These are phyloP conservation scores for Fraxinus angustifolia DNA, from an alignment of 305 asterid species.

Conservation along the genomic window DNA sequence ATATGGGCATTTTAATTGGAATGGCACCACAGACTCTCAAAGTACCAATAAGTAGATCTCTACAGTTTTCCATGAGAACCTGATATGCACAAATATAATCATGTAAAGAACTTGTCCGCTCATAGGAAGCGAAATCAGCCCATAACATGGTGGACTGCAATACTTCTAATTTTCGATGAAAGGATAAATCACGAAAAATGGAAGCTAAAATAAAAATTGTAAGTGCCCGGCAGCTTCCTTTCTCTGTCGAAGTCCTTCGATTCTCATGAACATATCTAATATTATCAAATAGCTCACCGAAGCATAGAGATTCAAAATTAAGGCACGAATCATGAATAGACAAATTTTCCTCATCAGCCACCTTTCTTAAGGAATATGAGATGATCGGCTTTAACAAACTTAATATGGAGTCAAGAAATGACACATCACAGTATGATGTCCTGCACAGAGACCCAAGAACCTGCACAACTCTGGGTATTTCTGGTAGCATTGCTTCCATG, in stretches of 20 bases:
- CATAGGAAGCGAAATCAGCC: constrained; percentile 69
- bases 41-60: constrained; percentile 46
- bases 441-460: constrained; percentile 72
- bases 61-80: constrained; percentile 71
- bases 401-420: constrained; percentile 76
- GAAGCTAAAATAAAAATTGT: constrained; percentile 74
- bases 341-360: constrained; percentile 55
- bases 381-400: constrained; percentile 75
- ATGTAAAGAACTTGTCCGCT: constrained; percentile 52
- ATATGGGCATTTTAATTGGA: constrained; percentile 47
- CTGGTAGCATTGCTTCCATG: constrained; percentile 91
- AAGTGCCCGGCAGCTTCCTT: constrained; percentile 54
- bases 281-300: constrained; percentile 62
- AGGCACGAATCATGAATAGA: constrained; percentile 50
- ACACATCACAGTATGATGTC: constrained; percentile 68
- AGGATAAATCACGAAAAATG: constrained; percentile 69
- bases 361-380: constrained; percentile 64
- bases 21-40: constrained; percentile 57
- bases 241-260: constrained; percentile 35
- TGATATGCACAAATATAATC: constrained; percentile 89
- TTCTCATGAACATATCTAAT: constrained; percentile 35
- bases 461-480: constrained; percentile 78
- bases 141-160: constrained; percentile 48
- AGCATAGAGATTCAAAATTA: constrained; percentile 84
- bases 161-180: constrained; percentile 51